These are phyloP conservation scores for Lecanicillium sp. DNA, from an alignment of 2,329 filamentous ascomycete species.

Conservation along the genomic window DNA sequence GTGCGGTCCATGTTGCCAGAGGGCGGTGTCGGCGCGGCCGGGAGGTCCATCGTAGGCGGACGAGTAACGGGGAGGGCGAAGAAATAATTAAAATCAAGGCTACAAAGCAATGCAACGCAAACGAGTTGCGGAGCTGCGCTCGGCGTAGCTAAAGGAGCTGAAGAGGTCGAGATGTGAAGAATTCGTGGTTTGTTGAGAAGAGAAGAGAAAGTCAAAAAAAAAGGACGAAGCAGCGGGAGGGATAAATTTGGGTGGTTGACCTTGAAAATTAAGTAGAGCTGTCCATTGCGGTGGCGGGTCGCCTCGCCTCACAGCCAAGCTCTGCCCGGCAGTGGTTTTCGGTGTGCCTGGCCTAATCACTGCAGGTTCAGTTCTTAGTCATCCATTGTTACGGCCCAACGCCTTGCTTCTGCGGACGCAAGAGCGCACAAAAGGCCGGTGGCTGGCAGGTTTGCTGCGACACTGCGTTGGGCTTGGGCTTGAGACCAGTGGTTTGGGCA, in stretches of 20 bases:
- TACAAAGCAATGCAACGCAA: constrained; percentile 13
- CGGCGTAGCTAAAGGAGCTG: constrained; percentile 9
- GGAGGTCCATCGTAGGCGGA: constrained; percentile 33
- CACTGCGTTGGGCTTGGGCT: constrained; percentile 2
- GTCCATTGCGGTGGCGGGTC: constrained; percentile 11
- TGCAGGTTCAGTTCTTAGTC: neutral
- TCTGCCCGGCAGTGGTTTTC: neutral
- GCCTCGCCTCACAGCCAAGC: too few relatives aligned
- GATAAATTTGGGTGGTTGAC: constrained; percentile 12
- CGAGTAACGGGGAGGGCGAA: neutral
- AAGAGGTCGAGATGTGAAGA: neutral
- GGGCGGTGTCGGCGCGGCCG: constrained; percentile 46
- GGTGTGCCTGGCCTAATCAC: constrained; percentile 1
- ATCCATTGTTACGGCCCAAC: constrained; percentile 9
- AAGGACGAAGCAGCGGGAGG: constrained; percentile 1
- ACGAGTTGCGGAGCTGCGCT: constrained; percentile 13
- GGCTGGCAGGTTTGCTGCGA: neutral
- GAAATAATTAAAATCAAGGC: constrained; percentile 2
- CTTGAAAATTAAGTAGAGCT: constrained; percentile 8
- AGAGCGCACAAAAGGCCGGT: neutral
- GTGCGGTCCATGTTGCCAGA: constrained; percentile 41
- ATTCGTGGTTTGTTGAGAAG: neutral
- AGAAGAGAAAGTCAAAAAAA: neutral
- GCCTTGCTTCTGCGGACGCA: neutral
- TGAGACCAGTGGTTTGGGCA: constrained; percentile 3